Percentiles rank a stretch among this genome's conserved stretches.
Conservation (phyloP, 306 rosid genomes). For the Glycine tomentella region DNA sequence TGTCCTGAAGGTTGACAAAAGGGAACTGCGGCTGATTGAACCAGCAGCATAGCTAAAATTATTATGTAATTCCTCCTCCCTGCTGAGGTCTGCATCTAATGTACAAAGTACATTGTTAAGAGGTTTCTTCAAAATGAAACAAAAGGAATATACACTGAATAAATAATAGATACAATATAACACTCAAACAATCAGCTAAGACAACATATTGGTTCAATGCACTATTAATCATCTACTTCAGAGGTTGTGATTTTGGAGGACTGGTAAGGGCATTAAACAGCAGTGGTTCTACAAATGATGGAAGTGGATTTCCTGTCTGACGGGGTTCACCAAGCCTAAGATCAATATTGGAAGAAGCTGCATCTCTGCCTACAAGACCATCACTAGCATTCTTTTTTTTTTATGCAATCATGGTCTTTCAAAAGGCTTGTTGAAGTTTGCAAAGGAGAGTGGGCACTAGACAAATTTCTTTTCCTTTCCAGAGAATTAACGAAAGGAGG, state of each 20-base stretch:
- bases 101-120: constrained; percentile 39
- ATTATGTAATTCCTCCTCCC: constrained; percentile 49
- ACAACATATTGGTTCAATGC: constrained; percentile 49
- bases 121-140: constrained; percentile 37
- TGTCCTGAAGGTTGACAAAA: no score
- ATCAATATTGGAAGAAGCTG: constrained; percentile 62
- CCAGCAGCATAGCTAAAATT: constrained; percentile 42
- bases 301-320: constrained; percentile 54
- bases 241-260: constrained; percentile 54
- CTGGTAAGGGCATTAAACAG: constrained; percentile 48
- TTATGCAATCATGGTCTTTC: constrained; percentile 53
- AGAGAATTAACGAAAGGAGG: constrained; percentile 51
- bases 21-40: no score
- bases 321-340: constrained; percentile 72
- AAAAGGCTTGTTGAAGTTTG: constrained; percentile 50
- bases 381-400: constrained; percentile 43
- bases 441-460: constrained; percentile 46
- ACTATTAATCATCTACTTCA: constrained; percentile 57
- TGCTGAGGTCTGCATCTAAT: constrained; percentile 50
- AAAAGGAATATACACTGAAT: constrained; percentile 20
- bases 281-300: constrained; percentile 53
- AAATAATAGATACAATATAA: constrained; percentile 23
- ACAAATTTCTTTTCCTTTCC: constrained; percentile 50
- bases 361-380: constrained; percentile 53
- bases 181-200: constrained; percentile 39